Evolutionary conservation across 768 basidiomycete species (phyloP).

Genomic region (Coprinopsis cinerea): DNA sequence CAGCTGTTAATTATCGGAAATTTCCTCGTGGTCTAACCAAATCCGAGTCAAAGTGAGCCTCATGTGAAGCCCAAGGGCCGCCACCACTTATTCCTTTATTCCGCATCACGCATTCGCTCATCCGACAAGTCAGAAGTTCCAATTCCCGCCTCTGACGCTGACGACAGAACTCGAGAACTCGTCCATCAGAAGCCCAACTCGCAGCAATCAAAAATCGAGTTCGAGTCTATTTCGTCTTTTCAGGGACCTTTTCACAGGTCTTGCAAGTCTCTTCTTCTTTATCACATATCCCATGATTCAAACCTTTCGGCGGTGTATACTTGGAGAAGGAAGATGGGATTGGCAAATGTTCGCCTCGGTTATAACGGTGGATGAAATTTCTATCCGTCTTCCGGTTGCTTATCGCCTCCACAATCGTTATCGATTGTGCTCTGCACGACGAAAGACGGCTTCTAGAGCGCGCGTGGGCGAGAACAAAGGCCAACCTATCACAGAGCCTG

Average conservation of each 20-base stretch:
- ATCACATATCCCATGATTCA: background rate
- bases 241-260: background rate
- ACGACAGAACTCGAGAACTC: background rate
- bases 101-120: background rate
- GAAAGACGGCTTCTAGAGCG: background rate
- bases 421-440: background rate
- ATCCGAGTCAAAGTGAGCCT: background rate
- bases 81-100: background rate
- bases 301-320: too few relatives aligned
- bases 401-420: slow-evolving; percentile 4
- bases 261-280: slow-evolving; percentile 2
- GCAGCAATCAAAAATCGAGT: background rate
- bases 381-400: slow-evolving; percentile 1
- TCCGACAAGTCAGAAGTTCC: background rate
- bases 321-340: too few relatives aligned
- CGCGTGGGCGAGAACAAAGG: background rate
- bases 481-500: background rate
- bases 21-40: background rate
- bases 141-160: background rate
- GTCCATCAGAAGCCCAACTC: background rate
- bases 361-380: background rate
- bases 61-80: background rate
- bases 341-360: background rate
- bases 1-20: background rate
- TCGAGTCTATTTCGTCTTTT: slow-evolving; percentile 4